Evolutionary conservation across 2,329 filamentous ascomycete genomes (phyloP).

Genomic region (Paecilomyces dactylethromorphus): DNA sequence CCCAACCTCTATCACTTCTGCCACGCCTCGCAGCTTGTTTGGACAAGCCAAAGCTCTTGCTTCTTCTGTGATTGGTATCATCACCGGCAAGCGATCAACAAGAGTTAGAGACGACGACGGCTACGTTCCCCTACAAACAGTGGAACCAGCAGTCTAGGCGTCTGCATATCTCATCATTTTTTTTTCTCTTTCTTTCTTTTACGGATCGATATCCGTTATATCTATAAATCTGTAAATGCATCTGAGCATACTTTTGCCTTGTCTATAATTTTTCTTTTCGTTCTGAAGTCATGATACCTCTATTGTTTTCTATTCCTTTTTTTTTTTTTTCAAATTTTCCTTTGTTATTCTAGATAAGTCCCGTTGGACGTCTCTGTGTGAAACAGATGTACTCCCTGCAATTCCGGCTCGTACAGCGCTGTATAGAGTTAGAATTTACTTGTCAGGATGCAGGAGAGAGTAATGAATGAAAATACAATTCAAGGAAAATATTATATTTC

Average conservation of each 20-base stretch:
- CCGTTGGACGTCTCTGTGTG: neutral
- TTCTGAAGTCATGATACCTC: neutral
- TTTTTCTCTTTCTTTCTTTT: slow-evolving; percentile 2
- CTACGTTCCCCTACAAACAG: slow-evolving; percentile 41
- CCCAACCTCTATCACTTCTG: slow-evolving; percentile 9
- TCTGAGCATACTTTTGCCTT: neutral
- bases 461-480: neutral
- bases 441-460: neutral
- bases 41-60: slow-evolving; percentile 12
- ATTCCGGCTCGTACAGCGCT: neutral
- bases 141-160: slow-evolving; percentile 26
- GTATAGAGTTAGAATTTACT: neutral
- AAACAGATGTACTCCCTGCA: neutral
- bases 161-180: neutral
- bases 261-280: neutral
- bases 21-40: slow-evolving; percentile 9
- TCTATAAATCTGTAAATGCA: neutral
- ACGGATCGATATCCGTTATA: neutral
- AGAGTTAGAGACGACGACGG: slow-evolving; percentile 27
- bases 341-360: neutral
- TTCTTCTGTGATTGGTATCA: slow-evolving; percentile 19
- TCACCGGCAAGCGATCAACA: slow-evolving; percentile 19
- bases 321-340: neutral
- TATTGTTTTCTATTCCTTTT: neutral
- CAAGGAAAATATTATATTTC: neutral